phyloP scores from a whole-genome alignment of 78 protist genomes.

The Capsaspora owczarzaki region DNA sequence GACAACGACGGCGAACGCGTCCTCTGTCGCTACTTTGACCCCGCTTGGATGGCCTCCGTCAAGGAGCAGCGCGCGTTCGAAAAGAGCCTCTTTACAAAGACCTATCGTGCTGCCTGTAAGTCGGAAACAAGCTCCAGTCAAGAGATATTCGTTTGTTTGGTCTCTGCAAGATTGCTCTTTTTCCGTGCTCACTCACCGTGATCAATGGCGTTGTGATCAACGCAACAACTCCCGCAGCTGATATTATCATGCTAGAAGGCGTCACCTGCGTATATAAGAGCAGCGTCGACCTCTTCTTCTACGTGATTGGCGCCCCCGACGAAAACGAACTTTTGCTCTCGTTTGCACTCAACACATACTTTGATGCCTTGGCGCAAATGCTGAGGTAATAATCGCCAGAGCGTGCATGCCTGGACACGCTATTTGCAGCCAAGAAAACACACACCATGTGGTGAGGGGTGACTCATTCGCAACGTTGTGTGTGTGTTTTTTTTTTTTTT shows the following conservation, averaged over 20 bases:
- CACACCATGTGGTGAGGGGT: neutral
- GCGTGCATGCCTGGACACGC: neutral
- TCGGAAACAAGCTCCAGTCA: no score
- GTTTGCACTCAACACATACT: conserved; percentile 13
- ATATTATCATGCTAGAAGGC: conserved; percentile 38
- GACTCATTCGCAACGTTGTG: neutral
- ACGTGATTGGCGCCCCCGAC: conserved; percentile 38
- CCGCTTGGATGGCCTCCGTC: neutral
- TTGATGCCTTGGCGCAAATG: conserved; percentile 11
- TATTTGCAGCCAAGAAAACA: neutral
- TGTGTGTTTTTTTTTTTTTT: neutral
- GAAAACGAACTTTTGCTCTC: conserved; percentile 52
- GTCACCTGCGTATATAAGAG: conserved; percentile 24
- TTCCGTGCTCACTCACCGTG: no score
- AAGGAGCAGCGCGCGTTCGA: conserved; percentile 46
- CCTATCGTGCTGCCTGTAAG: neutral
- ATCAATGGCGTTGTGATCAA: no score
- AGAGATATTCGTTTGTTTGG: no score
- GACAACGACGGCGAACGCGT: conserved; percentile 55
- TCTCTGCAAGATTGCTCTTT: no score
- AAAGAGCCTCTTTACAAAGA: conserved; percentile 22
- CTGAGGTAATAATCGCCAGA: neutral
- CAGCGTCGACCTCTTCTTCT: conserved; percentile 38
- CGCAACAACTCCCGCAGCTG: conserved; percentile 19
- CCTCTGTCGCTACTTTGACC: conserved; percentile 36